Evolutionary conservation across 2,329 filamentous ascomycete genomes (phyloP), one percentile per base, ranked within the genome.

Genomic region (Pestalotiopsis sp.): DNA sequence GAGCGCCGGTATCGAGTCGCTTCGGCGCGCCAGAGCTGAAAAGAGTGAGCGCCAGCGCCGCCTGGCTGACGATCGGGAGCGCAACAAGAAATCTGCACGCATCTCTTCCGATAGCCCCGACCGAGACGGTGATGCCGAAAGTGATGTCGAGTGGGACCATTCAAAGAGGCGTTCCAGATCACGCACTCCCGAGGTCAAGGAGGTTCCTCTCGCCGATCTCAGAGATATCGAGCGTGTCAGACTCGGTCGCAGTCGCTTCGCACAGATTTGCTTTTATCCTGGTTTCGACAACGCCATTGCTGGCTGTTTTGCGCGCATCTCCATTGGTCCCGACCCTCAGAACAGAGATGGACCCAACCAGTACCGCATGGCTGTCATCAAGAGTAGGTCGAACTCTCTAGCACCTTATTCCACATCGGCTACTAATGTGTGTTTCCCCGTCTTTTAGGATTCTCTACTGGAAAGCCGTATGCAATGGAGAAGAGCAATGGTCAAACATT

Each of bases 201-300:
- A 93, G 70, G 89, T 91, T 57, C 89, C 89, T 14, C 91, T 90
- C 31, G 90, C 93, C 2, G 90, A 92, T 45, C 84, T 97, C 23
- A 87, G 87, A n/a, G 94, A 98, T 78, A 90, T 95, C 72, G 92
- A 98, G 77, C 90, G 93, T 65, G 89, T 95, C 66, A 90, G 94
- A 68, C 88, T 99, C 69, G 93, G 95, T 64, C 90, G 96, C 71
- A 92, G 89, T 73, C 93, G 94, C 76, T 97, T 99, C 79, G 92
- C 92, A 6, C 90, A 95, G 76, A 92, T 97, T 67, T 98, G 94
- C 85, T 97, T 97, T 83, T 95, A 95, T 74, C 96, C 96, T 12
- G 91, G 91, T 4, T 98, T 99, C 73, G 93, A 97, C 68, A 84
- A 92, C 9, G 87, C 92, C 38, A 92, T 98, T 75, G 89, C 86